Conservation (phyloP, 2,329 filamentous ascomycete species). For the Exutisphaerella laricina region DNA sequence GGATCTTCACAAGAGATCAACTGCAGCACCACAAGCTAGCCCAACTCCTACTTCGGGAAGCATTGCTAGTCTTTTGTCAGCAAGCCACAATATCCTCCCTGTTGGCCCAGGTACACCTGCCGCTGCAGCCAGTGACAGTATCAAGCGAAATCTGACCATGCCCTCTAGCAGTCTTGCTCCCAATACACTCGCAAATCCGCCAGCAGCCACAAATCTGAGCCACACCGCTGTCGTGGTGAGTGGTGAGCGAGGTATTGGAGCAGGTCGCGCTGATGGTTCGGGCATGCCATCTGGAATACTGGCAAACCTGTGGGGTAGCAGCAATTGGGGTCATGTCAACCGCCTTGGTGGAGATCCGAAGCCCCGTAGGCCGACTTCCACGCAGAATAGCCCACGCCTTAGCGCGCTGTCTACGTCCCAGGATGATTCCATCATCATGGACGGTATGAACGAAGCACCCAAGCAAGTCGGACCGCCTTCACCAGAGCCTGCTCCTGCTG, state of each 20-base stretch:
- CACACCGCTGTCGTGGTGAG: conserved; percentile 76
- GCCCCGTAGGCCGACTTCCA: conserved; percentile 18
- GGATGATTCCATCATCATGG: conserved; percentile 31
- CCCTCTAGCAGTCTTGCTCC: conserved; percentile 66
- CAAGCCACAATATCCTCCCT: conserved; percentile 73
- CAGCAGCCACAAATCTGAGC: conserved; percentile 78
- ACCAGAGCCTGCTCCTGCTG: conserved; percentile 6
- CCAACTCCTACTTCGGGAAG: conserved; percentile 48
- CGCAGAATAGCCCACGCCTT: conserved; percentile 13
- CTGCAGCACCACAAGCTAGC: conserved; percentile 39
- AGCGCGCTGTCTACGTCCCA: conserved; percentile 20
- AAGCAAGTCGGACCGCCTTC: conserved; percentile 9
- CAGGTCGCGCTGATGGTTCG: conserved; percentile 55
- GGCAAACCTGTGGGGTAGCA: conserved; percentile 91
- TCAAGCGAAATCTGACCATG: conserved; percentile 36
- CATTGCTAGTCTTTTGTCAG: conserved; percentile 78
- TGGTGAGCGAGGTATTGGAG: conserved; percentile 64
- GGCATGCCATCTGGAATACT: conserved; percentile 79
- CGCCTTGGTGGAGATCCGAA: conserved; percentile 52
- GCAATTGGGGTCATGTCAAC: conserved; percentile 69
- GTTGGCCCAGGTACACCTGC: conserved; percentile 47
- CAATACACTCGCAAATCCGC: conserved; percentile 73
- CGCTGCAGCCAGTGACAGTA: conserved; percentile 28
- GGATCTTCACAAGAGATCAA: conserved; percentile 77
- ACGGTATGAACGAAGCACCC: conserved; percentile 20